Evolutionary conservation across 2,329 filamentous ascomycete genomes (phyloP), one percentile per base, ranked within the genome.

Genomic region (Davidsoniella eucalypti): DNA sequence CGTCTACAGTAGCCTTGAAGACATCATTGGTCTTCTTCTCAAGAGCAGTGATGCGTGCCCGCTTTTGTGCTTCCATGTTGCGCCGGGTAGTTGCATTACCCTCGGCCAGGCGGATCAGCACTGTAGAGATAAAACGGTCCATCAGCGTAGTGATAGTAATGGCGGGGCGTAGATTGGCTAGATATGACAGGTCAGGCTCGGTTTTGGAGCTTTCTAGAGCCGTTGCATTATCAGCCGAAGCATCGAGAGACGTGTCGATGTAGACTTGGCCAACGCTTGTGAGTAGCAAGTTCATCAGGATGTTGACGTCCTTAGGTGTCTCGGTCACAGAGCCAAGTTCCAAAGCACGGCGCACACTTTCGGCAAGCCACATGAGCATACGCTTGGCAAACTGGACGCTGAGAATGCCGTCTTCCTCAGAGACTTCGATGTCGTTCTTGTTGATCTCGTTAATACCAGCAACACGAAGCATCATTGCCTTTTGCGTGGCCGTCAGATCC

Each of bases 341-440:
- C 8, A 98, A 72, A 0, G 87, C 87, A 55, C 92, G 75, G 38
- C 92, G 84, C 21, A 98, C 90, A 55, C 86, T 87, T 68, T 98
- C 92, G 2, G 92, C 92, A 39, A 98, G 70, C 92, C 92, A 98
- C 61, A 86, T 93, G 54, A 98, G 75, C 88, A 98, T 98, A 52
- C 92, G 78, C 67, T 96, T 96, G n/a, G 88, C 86, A 62, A 84
- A 87, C n/a, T 78, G 71, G 4, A 93, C 71, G 57, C 81, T 90
- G 23, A 96, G 69, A 51, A 79, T 72, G 33, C 92, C 92, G 59
- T 98, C 90, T 60, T 90, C 80, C 53, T 96, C 92, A 0, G 82
- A 81, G 29, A 96, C 84, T 61, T 94, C 88, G 52, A 94, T 87
- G 48, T 94, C 88, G 57, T 84, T 82, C 63, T 86, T 84, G 51